Evolutionary conservation across 2,329 filamentous ascomycete species (phyloP).

Genomic region (Botrytis squamosa): DNA sequence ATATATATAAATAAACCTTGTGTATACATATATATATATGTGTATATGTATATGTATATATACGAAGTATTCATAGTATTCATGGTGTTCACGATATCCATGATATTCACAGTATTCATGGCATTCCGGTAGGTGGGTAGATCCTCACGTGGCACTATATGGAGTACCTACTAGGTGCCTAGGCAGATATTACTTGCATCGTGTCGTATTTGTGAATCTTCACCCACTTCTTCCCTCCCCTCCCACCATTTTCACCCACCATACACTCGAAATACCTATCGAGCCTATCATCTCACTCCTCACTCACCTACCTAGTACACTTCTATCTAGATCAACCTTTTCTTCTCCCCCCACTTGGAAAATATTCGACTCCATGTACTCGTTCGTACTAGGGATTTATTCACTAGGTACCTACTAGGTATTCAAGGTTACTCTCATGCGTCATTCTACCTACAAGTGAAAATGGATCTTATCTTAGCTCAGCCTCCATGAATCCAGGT

Average conservation of each 20-base stretch:
- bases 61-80: not conserved
- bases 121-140: too few relatives aligned
- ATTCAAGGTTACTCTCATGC: not conserved
- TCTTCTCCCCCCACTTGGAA: not conserved
- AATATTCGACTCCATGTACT: not conserved
- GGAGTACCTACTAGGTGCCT: too few relatives aligned
- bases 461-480: not conserved
- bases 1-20: too few relatives aligned
- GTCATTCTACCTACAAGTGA: conserved; percentile 5
- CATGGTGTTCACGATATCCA: not conserved
- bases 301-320: not conserved
- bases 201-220: not conserved
- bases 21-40: too few relatives aligned
- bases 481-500: not conserved
- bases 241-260: not conserved
- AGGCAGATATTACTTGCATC: not conserved
- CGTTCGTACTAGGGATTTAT: not conserved
- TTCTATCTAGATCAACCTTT: not conserved
- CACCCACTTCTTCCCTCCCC: not conserved
- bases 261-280: not conserved
- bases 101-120: too few relatives aligned
- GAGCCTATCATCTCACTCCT: not conserved
- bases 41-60: not conserved
- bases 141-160: conserved; percentile 1
- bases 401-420: not conserved